phyloP scores from a whole-genome alignment of 352 stramenopile genomes.

The Pythium phragmitis region DNA sequence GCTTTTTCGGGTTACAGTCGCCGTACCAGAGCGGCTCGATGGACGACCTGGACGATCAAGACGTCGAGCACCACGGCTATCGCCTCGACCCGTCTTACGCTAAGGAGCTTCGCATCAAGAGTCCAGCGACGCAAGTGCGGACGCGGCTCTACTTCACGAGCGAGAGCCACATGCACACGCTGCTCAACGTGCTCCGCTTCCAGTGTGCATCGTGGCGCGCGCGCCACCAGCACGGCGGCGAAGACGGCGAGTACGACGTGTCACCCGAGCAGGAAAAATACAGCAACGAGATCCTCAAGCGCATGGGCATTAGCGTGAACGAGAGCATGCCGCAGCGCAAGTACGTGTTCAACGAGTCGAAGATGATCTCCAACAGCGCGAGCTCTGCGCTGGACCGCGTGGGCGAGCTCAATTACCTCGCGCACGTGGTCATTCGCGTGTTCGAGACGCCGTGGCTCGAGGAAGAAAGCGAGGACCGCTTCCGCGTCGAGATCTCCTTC shows the following conservation, averaged over 20 bases:
- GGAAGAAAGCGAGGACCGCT: constrained; percentile 81
- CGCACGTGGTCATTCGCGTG: constrained; percentile 98
- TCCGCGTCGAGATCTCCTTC: constrained; percentile 86
- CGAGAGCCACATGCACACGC: constrained; percentile 97
- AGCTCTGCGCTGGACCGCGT: constrained; percentile 81
- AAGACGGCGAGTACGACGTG: constrained; percentile 71
- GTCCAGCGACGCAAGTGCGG: constrained; percentile 82
- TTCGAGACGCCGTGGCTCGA: constrained; percentile 94
- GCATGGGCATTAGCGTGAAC: constrained; percentile 83
- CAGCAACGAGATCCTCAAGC: constrained; percentile 83
- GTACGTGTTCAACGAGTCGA: constrained; percentile 80
- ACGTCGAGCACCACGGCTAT: constrained; percentile 88
- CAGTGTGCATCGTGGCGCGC: constrained; percentile 73
- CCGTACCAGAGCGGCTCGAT: constrained; percentile 24
- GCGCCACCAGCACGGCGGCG: constrained; percentile 48
- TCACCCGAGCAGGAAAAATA: constrained; percentile 81
- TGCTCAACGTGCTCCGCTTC: constrained; percentile 98
- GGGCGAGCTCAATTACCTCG: constrained; percentile 97
- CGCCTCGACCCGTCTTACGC: constrained; percentile 82
- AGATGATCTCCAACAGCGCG: constrained; percentile 76
- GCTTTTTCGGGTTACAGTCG: constrained; percentile 33
- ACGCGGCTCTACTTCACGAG: constrained; percentile 99
- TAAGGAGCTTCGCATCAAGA: constrained; percentile 96
- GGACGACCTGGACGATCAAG: constrained; percentile 50
- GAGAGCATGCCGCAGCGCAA: constrained; percentile 77